A percentile compares a stretch with the other conserved stretches of the same genome.
These are phyloP conservation scores for Apiotrichum brassicae DNA, from an alignment of 1,284 basidiomycete species.

Conservation along the genomic window DNA sequence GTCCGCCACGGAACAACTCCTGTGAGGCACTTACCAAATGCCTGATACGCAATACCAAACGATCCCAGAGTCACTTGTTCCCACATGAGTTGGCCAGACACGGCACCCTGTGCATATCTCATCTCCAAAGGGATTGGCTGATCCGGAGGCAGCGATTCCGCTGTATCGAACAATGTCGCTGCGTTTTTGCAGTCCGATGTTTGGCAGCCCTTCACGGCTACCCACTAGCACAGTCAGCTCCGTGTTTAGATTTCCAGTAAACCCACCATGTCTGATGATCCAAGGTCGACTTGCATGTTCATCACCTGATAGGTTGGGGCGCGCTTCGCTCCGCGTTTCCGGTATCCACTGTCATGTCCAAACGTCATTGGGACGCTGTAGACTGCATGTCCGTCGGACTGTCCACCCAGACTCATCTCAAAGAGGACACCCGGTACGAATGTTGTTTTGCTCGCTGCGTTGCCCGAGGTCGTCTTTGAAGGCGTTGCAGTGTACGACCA, in stretches of 20 bases:
- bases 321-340: background rate
- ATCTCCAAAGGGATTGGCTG: conserved; percentile 17
- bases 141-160: conserved; percentile 33
- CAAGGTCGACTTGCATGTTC: conserved; percentile 43
- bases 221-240: conserved; percentile 32
- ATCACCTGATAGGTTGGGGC: conserved; percentile 17
- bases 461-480: conserved; percentile 11
- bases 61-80: conserved; percentile 37
- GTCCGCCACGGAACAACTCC: no score
- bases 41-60: conserved; percentile 45
- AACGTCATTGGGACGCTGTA: conserved; percentile 34
- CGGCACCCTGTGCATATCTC: conserved; percentile 33
- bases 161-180: conserved; percentile 28
- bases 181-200: conserved; percentile 32
- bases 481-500: conserved; percentile 14
- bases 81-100: conserved; percentile 43
- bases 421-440: conserved; percentile 37
- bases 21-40: conserved; percentile 29
- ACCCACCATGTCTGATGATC: conserved; percentile 45
- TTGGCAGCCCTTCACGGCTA: conserved; percentile 34
- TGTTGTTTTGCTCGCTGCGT: conserved; percentile 17
- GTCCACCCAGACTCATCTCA: conserved; percentile 30
- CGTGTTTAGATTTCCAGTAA: background rate
- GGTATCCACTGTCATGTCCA: conserved; percentile 26
- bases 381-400: conserved; percentile 31